Base-by-base conservation (phyloP, 495 filamentous ascomycete genomes). In the Penicillium cosmopolitanum region DNA sequence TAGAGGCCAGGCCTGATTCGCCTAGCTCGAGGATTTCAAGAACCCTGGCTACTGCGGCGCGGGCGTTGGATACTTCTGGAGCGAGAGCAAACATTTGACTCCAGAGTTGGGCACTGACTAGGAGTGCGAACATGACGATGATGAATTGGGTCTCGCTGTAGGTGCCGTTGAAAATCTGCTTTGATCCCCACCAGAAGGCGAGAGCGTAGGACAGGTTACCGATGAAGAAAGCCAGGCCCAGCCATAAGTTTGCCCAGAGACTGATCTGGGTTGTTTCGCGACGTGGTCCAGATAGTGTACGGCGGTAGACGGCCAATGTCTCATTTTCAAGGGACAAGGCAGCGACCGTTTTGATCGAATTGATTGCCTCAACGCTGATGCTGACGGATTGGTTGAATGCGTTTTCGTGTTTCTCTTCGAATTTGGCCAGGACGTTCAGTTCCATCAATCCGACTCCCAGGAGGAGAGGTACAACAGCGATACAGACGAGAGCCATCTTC, bases 171-270 rank as follows among this genome's bases (percentile, higher is more conserved):
- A 82, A 72, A 25, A 89, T 83, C 52, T 85, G 81, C 51, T 81
- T 83, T 2, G 84, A 74, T 13, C 87, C 87, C 81, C 87, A 90
- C 83, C 85, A 89, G 65, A 88, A 89, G 5, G 86, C 86, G 16
- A 90, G 71, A 0, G 85, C 86, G 60, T 87, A 84, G 15, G 88
- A 78, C 10, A 82, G 69, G 56, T 83, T 76, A 23, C 79, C 76
- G 15, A 82, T 63, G 64, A 78, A 81, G 54, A 84, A 81, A 15
- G 81, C 78, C 18, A 83, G 72, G 5, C 82, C 81, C 47, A 82
- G 83, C 74, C 81, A 83, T 21, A 81, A 51, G 56, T 77, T 83
- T 35, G 78, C 75, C 57, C 74, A 77, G 13, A 81, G 28, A 51
- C 76, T 83, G 12, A 80, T 77, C 34, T 66, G 62, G 13, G 77